phyloP scores from a whole-genome alignment of 495 filamentous ascomycete genomes.

The Hypoxylon perforatum region DNA sequence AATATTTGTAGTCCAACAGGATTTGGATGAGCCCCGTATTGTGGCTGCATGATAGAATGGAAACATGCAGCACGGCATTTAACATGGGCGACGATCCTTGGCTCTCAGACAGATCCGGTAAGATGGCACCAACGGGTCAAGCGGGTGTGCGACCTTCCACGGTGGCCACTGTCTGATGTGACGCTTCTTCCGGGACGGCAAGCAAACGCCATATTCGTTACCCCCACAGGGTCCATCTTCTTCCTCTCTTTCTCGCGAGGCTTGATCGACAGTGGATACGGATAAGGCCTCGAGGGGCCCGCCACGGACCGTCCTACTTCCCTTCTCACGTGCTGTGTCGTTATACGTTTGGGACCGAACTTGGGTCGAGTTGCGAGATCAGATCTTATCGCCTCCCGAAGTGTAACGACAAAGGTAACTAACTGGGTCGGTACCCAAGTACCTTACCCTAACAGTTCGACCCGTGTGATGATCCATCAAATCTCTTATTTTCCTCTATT shows the following conservation, averaged over 20 bases:
- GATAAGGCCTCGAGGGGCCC: background rate
- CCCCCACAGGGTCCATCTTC: too few relatives aligned
- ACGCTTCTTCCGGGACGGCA: slow-evolving; percentile 8
- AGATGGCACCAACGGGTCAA: slow-evolving; percentile 33
- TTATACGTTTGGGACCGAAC: slow-evolving; percentile 14
- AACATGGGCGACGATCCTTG: background rate
- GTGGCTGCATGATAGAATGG: slow-evolving; percentile 6
- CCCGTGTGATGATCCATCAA: slow-evolving; percentile 11
- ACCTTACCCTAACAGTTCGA: slow-evolving; percentile 3
- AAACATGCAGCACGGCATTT: slow-evolving; percentile 8
- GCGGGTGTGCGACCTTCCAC: slow-evolving; percentile 30
- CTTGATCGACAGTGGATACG: slow-evolving; percentile 20
- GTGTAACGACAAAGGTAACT: background rate
- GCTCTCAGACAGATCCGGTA: slow-evolving; percentile 38
- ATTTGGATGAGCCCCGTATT: slow-evolving; percentile 4
- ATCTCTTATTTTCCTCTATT: slow-evolving; percentile 1
- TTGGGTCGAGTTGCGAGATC: background rate
- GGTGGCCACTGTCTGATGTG: slow-evolving; percentile 33
- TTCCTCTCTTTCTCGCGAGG: slow-evolving; percentile 7
- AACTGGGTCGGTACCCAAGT: background rate
- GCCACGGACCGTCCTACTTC: slow-evolving; percentile 16
- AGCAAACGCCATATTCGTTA: slow-evolving; percentile 3
- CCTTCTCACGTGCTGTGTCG: slow-evolving; percentile 28
- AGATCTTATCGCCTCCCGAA: slow-evolving; percentile 1
- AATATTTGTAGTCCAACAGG: slow-evolving; percentile 17